Base-by-base conservation (phyloP, 768 basidiomycete species). In the Phaeolepiota aurea region DNA sequence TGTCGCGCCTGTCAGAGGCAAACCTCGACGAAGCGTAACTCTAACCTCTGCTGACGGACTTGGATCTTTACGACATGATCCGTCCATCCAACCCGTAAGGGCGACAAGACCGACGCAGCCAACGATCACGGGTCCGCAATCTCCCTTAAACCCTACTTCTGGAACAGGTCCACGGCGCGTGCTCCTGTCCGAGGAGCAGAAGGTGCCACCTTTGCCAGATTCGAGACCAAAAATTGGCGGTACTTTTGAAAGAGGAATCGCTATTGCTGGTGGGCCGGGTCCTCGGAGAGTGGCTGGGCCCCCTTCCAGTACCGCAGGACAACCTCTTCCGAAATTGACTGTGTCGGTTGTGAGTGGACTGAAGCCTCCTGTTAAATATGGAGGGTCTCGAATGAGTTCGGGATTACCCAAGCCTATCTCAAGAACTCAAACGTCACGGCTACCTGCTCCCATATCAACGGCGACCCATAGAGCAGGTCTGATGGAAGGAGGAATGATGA, bases 281-380 rank as follows among this genome's bases (percentile, higher is more conserved):
- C 64, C 68, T 28, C 58, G 63, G 40, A 61, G 71, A 20, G 54
- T 69, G 40, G 54, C 56, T n/a, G n/a, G n/a, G n/a, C n/a, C n/a
- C n/a, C n/a, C 41, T 28, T 33, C 43, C 40, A 15, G 20, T 43
- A 12, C 23, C 37, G 20, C 42, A 45, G 21, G 32, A 23, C 16
- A 13, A n/a, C 10, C 10, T n/a, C n/a, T n/a, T n/a, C n/a, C n/a
- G 10, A 14, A 14, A 5, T 14, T 20, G 19, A 12, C 22, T 18
- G 20, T 28, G 35, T 30, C 40, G 21, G 21, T 30, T 13, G 44
- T 30, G 34, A 56, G 48, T 22, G 54, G 51, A 15, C 40, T 58
- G 36, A 53, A 49, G 37, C 48, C 49, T 38, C 55, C 60, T 41
- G 48, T 42, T 18, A 56, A 54, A 37, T 47, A 52, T 47, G 49